Conservation (phyloP, 2,329 filamentous ascomycete species). For the Trichoderma harzianum region DNA sequence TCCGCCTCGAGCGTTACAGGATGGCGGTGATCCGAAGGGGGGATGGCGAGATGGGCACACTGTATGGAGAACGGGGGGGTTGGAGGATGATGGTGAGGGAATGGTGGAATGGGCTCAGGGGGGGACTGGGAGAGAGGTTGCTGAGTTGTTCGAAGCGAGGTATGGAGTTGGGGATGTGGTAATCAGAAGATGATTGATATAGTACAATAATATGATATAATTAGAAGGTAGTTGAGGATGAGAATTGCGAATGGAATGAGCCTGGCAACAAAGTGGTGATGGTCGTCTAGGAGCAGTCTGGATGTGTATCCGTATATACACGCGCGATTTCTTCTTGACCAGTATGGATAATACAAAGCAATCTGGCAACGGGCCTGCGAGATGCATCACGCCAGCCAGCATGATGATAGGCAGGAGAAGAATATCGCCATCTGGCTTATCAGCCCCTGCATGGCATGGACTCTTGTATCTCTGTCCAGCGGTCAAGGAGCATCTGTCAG, state of each 20-base stretch:
- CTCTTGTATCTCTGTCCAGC: not conserved
- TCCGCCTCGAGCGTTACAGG: constrained; percentile 8
- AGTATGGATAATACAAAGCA: not conserved
- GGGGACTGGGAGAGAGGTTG: not conserved
- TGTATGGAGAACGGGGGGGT: constrained; percentile 1
- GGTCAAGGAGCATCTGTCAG: not conserved
- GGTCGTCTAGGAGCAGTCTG: not conserved
- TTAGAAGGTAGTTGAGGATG: not conserved
- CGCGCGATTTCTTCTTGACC: not conserved
- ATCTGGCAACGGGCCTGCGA: not conserved
- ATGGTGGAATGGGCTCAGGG: not conserved
- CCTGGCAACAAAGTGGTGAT: not conserved
- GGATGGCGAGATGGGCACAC: not conserved
- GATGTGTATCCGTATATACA: not conserved
- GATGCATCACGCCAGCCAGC: not conserved
- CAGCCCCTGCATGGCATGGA: not conserved
- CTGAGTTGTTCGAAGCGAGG: not conserved
- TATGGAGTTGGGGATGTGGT: not conserved
- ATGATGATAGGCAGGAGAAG: not conserved
- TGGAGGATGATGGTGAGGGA: not conserved
- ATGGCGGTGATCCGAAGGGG: not conserved
- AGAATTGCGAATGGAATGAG: not conserved
- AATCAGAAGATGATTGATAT: not conserved
- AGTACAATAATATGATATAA: not conserved
- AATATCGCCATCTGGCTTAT: not conserved